Conservation (phyloP, 2,329 filamentous ascomycete genomes). For the Hymenoscyphus repandus region DNA sequence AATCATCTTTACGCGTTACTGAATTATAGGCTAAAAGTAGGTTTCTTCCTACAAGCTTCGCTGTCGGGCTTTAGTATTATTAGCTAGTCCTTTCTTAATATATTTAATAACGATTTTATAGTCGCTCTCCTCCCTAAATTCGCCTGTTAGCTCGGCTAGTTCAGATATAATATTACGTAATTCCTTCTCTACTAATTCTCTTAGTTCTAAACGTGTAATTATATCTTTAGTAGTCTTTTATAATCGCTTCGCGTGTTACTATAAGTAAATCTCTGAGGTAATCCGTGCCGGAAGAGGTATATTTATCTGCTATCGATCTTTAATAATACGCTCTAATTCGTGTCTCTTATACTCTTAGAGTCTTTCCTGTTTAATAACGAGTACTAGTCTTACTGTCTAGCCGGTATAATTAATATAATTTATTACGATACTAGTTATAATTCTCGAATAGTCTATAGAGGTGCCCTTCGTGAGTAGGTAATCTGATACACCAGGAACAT, state of each 20-base stretch:
- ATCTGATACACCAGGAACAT: constrained; percentile 8
- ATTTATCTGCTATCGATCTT: constrained; percentile 7
- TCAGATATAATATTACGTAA: constrained; percentile 12
- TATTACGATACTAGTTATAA: constrained; percentile 10
- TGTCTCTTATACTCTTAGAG: constrained; percentile 3
- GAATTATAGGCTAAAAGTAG: constrained; percentile 19
- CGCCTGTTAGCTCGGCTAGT: constrained; percentile 13
- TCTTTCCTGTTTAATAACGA: constrained; percentile 8
- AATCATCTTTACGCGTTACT: constrained; percentile 17
- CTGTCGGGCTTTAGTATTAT: constrained; percentile 6
- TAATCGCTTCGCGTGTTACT: neutral
- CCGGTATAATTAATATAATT: constrained; percentile 11
- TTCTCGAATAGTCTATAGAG: constrained; percentile 6
- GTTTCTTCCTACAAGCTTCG: constrained; percentile 16
- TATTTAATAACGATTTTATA: constrained; percentile 9
- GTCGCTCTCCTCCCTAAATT: constrained; percentile 17
- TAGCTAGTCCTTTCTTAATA: constrained; percentile 15
- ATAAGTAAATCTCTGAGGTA: constrained; percentile 1
- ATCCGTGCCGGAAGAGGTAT: constrained; percentile 1
- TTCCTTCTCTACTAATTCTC: constrained; percentile 11
- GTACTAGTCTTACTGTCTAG: constrained; percentile 3
- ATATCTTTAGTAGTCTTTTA: neutral
- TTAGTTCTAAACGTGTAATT: constrained; percentile 8
- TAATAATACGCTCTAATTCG: neutral
- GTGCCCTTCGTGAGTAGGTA: neutral